A percentile compares a stretch with the other conserved stretches of the same genome.
Evolutionary conservation across 495 filamentous ascomycete species (phyloP).

Genomic region (Tuber calosporum): DNA sequence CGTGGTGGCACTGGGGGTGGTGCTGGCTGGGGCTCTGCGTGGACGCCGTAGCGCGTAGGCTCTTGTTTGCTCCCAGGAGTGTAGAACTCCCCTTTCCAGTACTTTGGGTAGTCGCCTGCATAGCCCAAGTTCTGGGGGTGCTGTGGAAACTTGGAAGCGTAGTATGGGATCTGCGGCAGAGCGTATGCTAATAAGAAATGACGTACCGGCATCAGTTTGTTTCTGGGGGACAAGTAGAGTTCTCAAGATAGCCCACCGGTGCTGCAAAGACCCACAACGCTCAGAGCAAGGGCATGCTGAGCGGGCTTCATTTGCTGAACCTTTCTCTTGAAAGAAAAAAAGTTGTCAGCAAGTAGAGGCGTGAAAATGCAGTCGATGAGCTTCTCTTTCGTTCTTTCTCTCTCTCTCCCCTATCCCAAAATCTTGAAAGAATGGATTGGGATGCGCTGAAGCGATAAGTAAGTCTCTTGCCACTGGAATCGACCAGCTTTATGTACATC

Average conservation of each 20-base stretch:
- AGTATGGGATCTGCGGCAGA: constrained; percentile 29
- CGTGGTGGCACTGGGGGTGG: constrained; percentile 8
- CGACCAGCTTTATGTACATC: not conserved
- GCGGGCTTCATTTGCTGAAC: constrained; percentile 21
- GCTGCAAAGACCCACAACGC: constrained; percentile 23
- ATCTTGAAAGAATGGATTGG: not conserved
- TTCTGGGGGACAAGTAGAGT: not conserved
- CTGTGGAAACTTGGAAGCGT: constrained; percentile 37
- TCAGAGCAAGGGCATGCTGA: constrained; percentile 22
- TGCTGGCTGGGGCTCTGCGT: not conserved
- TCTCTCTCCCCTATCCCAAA: not conserved
- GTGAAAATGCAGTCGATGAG: not conserved
- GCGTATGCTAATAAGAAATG: constrained; percentile 13
- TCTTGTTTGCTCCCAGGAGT: constrained; percentile 11
- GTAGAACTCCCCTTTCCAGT: constrained; percentile 38
- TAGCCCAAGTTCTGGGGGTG: constrained; percentile 38
- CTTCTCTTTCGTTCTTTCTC: not conserved
- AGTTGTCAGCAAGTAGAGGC: not conserved
- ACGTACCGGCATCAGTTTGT: not conserved
- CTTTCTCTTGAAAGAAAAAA: not conserved
- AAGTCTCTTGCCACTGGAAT: not conserved
- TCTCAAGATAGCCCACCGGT: not conserved
- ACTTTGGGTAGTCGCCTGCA: constrained; percentile 37
- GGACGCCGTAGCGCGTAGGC: constrained; percentile 2
- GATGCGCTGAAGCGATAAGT: not conserved